Percentiles rank a stretch among this genome's conserved stretches.
Conservation (phyloP, 371 early-diverging fungal species). For the Saksenaea vasiformis region DNA sequence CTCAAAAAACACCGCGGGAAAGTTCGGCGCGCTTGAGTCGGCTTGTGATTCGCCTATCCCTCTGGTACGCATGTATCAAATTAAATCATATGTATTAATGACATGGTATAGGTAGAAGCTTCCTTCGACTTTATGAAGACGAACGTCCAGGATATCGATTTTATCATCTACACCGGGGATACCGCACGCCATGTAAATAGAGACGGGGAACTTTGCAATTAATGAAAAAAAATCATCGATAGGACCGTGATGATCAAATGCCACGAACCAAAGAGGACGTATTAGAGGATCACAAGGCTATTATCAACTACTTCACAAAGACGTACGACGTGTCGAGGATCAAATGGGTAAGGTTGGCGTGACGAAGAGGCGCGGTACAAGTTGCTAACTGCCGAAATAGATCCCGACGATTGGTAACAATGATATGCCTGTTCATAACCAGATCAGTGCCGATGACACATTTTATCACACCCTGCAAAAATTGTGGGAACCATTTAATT, state of each 20-base stretch:
- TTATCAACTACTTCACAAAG: conserved; percentile 28
- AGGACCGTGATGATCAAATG: conserved; percentile 40
- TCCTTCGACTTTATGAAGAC: conserved; percentile 41
- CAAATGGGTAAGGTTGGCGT: conserved; percentile 25
- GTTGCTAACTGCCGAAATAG: conserved; percentile 10
- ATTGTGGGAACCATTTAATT: conserved; percentile 28
- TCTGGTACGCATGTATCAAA: conserved; percentile 11
- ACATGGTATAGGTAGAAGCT: conserved; percentile 22
- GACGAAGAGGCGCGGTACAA: neutral
- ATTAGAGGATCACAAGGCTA: conserved; percentile 26
- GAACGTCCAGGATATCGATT: conserved; percentile 35
- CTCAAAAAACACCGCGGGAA: conserved; percentile 18
- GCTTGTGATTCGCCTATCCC: conserved; percentile 41
- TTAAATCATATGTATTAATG: neutral
- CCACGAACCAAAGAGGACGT: conserved; percentile 29
- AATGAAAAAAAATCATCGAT: neutral
- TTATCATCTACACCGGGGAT: conserved; percentile 56
- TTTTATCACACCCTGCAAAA: conserved; percentile 23
- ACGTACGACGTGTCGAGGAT: conserved; percentile 29
- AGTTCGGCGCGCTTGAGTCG: conserved; percentile 39
- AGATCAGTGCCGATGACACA: conserved; percentile 22
- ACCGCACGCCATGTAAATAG: conserved; percentile 44
- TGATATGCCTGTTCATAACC: conserved; percentile 36
- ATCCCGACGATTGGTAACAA: conserved; percentile 54
- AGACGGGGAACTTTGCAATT: neutral